phyloP scores from a whole-genome alignment of 208 protist species.

The Wallacemonas rigidus region DNA sequence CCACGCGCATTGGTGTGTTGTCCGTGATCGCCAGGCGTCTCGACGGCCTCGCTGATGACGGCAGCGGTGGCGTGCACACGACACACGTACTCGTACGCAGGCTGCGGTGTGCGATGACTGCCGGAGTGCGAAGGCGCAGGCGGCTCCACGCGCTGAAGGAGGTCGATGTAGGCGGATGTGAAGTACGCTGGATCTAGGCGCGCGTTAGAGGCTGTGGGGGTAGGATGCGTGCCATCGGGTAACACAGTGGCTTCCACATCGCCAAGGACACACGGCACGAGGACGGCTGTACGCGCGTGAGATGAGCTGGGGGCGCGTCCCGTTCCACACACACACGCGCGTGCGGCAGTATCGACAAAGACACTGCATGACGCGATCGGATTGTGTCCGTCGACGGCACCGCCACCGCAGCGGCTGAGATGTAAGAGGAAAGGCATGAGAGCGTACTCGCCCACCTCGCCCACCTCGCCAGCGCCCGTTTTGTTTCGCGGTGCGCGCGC shows the following conservation, averaged over 20 bases:
- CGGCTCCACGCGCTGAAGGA: background rate
- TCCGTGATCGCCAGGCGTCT: background rate
- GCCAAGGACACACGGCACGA: conserved; percentile 1
- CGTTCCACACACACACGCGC: too few species aligned
- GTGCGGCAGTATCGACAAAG: background rate
- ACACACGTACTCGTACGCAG: conserved; percentile 12
- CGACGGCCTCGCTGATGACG: too few species aligned
- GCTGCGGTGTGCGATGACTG: too few species aligned
- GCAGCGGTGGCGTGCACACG: background rate
- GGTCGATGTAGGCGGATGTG: background rate
- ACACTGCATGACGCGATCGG: background rate
- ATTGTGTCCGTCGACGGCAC: background rate
- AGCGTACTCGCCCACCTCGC: conserved; percentile 12
- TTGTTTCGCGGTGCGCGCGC: background rate
- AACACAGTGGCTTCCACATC: conserved; percentile 5
- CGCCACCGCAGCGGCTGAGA: conserved; percentile 6
- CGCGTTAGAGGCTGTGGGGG: background rate
- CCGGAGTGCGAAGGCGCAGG: too few species aligned
- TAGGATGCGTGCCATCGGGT: background rate
- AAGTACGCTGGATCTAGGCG: background rate
- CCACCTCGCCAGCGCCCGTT: too few species aligned
- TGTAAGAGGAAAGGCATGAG: conserved; percentile 64
- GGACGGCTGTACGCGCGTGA: background rate
- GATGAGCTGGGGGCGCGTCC: too few species aligned
- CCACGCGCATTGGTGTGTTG: background rate